A percentile compares a stretch with the other conserved stretches of the same genome.
Evolutionary conservation across 352 stramenopile species (phyloP).

Genomic region (Pythium biforme): DNA sequence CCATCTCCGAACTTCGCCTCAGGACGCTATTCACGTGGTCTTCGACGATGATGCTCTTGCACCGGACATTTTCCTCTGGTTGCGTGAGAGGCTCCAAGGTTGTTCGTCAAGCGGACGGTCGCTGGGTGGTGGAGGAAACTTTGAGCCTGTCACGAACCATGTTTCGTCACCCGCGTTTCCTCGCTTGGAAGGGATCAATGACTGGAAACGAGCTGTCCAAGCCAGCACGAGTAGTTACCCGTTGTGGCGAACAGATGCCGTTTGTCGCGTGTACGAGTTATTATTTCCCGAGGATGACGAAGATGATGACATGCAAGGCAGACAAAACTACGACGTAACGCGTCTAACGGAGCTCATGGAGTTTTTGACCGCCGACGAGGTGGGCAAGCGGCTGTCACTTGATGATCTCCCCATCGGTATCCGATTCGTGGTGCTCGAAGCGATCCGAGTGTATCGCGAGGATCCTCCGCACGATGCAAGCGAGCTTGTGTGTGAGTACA

Average conservation of each 20-base stretch:
- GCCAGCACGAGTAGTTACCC: conserved; percentile 1
- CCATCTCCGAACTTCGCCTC: background rate
- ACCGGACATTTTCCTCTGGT: conserved; percentile 53
- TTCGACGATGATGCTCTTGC: conserved; percentile 27
- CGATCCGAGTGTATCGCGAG: conserved; percentile 56
- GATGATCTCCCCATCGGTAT: conserved; percentile 60
- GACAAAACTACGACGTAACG: background rate
- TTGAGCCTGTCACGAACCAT: conserved; percentile 9
- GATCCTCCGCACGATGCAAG: conserved; percentile 56
- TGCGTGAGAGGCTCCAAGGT: conserved; percentile 33
- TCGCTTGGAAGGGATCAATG: conserved; percentile 12
- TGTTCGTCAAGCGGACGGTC: background rate
- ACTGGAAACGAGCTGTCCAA: conserved; percentile 10
- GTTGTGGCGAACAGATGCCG: conserved; percentile 21
- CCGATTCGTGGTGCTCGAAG: conserved; percentile 54
- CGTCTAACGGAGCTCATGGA: conserved; percentile 44
- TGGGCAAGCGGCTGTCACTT: conserved; percentile 40
- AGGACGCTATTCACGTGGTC: conserved; percentile 3
- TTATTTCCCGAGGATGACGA: conserved; percentile 14
- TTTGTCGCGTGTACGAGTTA: conserved; percentile 21
- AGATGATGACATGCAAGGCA: conserved; percentile 14
- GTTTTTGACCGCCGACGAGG: conserved; percentile 39
- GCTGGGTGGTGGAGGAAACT: conserved; percentile 8
- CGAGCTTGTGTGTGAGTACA: conserved; percentile 51
- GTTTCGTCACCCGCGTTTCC: conserved; percentile 12